Conservation (phyloP, 2,329 filamentous ascomycete genomes). For the Fonsecaea monophora region DNA sequence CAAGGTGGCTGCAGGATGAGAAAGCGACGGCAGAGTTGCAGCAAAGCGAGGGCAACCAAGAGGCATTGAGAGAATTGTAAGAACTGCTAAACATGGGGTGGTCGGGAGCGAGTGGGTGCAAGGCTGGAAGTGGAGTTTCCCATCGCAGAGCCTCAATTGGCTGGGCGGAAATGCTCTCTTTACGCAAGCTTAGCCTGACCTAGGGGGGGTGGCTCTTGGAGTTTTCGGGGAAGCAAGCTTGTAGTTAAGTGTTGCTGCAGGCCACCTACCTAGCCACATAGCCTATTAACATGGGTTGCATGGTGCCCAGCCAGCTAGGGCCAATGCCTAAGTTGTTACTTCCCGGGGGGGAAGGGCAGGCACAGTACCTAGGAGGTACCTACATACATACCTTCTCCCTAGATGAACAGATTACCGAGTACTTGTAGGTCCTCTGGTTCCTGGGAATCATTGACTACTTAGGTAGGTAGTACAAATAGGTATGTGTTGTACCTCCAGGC, state of each 20-base stretch:
- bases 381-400: neutral
- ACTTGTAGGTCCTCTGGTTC: neutral
- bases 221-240: conserved; percentile 16
- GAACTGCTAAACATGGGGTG: conserved; percentile 9
- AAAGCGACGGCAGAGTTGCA: conserved; percentile 14
- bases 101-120: conserved; percentile 20
- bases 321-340: neutral
- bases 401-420: too few species aligned
- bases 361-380: neutral
- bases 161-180: conserved; percentile 2
- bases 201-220: neutral
- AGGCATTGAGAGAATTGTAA: conserved; percentile 13
- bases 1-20: conserved; percentile 25
- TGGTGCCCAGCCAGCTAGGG: neutral
- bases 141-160: conserved; percentile 5
- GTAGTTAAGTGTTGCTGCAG: neutral
- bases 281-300: neutral
- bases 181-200: neutral
- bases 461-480: neutral
- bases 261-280: neutral
- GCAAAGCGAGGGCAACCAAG: conserved; percentile 15
- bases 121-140: conserved; percentile 17
- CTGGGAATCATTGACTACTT: neutral
- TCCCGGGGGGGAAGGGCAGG: too few species aligned
- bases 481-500: neutral